Base-by-base conservation (phyloP, 306 rosid genomes). In the Trifolium pratense region DNA sequence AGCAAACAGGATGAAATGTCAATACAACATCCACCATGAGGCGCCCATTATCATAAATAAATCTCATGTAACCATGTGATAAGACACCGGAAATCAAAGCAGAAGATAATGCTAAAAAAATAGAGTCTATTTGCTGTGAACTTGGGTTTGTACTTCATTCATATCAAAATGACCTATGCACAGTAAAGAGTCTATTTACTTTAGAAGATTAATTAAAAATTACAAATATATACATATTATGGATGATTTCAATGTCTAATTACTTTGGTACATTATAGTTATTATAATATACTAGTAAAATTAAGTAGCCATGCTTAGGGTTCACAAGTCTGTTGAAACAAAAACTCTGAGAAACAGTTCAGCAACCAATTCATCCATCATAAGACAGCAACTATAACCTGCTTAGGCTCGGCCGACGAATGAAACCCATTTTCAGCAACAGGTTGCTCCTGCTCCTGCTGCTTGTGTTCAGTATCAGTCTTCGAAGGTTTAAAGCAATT, bases 401-500 rank as follows among this genome's bases (percentile, higher is more conserved):
- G 97, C 78, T 91, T 94, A 73, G 84, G 79, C 77, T 94, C 95
- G 7, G 80, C 71, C 13, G 16, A 1, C 8, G 56, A 17, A 20
- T 78, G 92, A 73, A 75, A 71, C 77, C 92, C 98, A 52, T 85
- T 93, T 73, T 91, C 97, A 29, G 80, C 58, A 26, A 66, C 77
- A 40, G 77, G 74, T 36, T 81, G 96, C 25, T 91, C 90, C 17
- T 76, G 91, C 61, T 46, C 18, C 53, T n/a, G 53, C 18, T 23
- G 72, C 32, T 56, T 90, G 75, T 77, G 85, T 63, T 93, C 98
- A 55, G 42, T 68, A 11, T 85, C 91, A 10, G 63, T 34, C 90
- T 89, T 94, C 16, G 75, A 78, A 26, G 87, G 90, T 81, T 94
- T 91, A 42, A 92, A 94, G 76, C 99, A 94, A 78, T 94, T 91